Conservation (phyloP, 768 basidiomycete species). For the Fibroporia radiculosa region DNA sequence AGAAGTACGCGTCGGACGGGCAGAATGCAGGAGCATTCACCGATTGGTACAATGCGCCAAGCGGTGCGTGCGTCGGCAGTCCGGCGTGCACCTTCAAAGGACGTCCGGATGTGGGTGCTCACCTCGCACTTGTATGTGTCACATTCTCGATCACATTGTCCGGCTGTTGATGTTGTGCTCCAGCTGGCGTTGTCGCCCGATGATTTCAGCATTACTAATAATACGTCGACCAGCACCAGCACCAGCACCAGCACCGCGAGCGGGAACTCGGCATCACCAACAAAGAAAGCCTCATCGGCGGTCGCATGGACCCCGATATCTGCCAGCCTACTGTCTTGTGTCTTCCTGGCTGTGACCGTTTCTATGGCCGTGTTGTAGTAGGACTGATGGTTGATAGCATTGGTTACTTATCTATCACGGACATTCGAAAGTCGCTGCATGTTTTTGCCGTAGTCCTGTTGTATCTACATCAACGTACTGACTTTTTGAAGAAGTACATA, state of each 20-base stretch:
- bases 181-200: neutral
- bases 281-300: neutral
- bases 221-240: neutral
- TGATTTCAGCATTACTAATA: neutral
- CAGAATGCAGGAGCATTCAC: constrained; percentile 23
- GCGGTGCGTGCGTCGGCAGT: constrained; percentile 29
- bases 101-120: constrained; percentile 49
- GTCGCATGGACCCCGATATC: neutral
- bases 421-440: neutral
- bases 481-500: no score
- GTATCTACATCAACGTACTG: neutral
- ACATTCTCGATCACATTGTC: neutral
- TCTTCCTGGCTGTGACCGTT: neutral
- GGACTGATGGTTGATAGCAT: neutral
- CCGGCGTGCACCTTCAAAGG: constrained; percentile 32
- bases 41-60: constrained; percentile 48
- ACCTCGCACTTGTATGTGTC: constrained; percentile 35
- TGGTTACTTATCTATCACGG: neutral
- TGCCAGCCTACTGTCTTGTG: neutral
- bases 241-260: no score
- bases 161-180: neutral
- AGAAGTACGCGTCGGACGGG: constrained; percentile 23
- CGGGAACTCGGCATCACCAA: neutral
- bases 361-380: neutral
- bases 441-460: neutral